Evolutionary conservation across 176 grass and related monocot species (phyloP).

Genomic region (Dendrocalamus sinicus): DNA sequence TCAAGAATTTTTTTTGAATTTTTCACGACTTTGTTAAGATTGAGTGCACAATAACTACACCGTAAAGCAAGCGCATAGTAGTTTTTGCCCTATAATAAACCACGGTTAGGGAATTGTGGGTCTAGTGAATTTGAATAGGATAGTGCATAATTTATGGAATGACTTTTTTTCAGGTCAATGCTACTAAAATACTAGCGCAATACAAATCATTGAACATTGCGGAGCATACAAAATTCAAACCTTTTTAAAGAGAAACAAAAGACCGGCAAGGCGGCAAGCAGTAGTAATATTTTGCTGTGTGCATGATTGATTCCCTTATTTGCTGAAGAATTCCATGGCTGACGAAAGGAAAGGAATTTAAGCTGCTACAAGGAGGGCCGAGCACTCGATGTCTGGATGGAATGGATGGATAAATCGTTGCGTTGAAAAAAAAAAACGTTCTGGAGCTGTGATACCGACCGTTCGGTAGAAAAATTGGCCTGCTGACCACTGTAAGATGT

Average conservation of each 20-base stretch:
- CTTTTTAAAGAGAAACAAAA: no score
- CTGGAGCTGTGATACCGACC: background rate
- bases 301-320: no score
- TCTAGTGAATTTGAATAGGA: constrained; percentile 4
- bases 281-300: no score
- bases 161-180: constrained; percentile 36
- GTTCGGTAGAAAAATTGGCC: background rate
- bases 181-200: background rate
- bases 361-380: background rate
- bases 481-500: background rate
- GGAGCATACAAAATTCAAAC: constrained; percentile 19
- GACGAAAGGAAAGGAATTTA: background rate
- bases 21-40: no score
- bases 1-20: no score
- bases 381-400: background rate
- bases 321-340: background rate
- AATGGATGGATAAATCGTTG: background rate
- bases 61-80: no score
- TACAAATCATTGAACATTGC: background rate
- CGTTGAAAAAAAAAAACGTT: background rate
- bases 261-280: no score
- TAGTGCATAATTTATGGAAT: background rate
- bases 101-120: constrained; percentile 1
- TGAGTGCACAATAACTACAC: no score
- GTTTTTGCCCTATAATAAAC: background rate